Percentiles rank a stretch among this genome's conserved stretches.
These are phyloP conservation scores for Coniella lustricola DNA, from an alignment of 2,329 filamentous ascomycete genomes.

Conservation along the genomic window DNA sequence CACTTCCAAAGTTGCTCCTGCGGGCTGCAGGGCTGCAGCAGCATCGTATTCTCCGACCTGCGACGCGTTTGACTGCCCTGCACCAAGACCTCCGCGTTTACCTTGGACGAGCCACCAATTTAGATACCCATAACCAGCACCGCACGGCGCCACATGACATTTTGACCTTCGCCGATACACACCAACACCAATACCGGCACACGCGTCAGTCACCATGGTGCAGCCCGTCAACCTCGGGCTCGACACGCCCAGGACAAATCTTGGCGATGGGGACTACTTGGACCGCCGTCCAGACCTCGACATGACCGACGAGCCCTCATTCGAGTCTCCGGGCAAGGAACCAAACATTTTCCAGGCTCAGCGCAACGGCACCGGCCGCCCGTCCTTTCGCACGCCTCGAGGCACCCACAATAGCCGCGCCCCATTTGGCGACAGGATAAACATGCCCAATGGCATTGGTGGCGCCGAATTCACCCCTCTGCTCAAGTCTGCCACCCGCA, in stretches of 20 bases:
- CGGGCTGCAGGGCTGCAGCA: conserved; percentile 9
- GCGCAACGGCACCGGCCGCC: conserved; percentile 51
- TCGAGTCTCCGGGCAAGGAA: conserved; percentile 71
- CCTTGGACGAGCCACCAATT: background rate
- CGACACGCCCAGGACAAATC: conserved; percentile 80
- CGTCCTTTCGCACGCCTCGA: conserved; percentile 67
- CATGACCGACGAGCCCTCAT: conserved; percentile 81
- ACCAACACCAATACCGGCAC: background rate
- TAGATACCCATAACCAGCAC: background rate
- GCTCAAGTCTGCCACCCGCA: conserved; percentile 72
- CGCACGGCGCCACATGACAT: background rate
- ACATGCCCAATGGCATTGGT: conserved; percentile 57
- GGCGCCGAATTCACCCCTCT: conserved; percentile 88
- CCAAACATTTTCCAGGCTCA: conserved; percentile 71
- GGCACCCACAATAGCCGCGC: conserved; percentile 44
- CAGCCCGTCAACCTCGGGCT: conserved; percentile 55
- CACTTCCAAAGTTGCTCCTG: background rate
- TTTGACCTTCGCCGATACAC: background rate
- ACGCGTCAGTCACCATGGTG: conserved; percentile 45
- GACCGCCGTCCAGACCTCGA: conserved; percentile 66
- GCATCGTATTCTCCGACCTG: background rate
- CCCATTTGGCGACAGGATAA: conserved; percentile 64
- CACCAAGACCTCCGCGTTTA: background rate
- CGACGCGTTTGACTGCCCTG: conserved; percentile 7
- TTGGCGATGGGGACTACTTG: conserved; percentile 78